A percentile compares a stretch with the other conserved stretches of the same genome.
Conservation (phyloP, 1,284 basidiomycete species). For the Cutaneotrichosporon mucoides region DNA sequence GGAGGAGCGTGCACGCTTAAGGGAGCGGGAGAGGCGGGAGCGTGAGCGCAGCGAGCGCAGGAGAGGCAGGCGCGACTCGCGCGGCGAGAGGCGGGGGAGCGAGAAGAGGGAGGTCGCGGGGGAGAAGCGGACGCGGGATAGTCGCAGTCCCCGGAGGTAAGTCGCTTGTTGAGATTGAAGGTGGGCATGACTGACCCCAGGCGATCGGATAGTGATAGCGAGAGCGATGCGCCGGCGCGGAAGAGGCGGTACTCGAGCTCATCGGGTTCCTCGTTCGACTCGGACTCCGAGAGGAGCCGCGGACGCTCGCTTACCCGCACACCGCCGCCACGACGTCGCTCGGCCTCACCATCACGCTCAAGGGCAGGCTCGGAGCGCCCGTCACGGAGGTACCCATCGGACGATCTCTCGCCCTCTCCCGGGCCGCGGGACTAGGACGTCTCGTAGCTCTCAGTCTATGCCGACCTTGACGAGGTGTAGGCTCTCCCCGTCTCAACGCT, state of each 20-base stretch:
- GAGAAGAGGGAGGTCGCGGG: not conserved
- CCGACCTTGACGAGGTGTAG: too few species aligned
- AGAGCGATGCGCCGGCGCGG: not conserved
- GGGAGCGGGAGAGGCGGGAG: constrained; percentile 15
- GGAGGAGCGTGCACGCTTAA: constrained; percentile 31
- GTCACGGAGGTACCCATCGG: not conserved
- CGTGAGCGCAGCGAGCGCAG: not conserved
- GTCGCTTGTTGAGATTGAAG: not conserved
- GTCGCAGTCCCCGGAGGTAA: not conserved
- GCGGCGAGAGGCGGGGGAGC: constrained; percentile 4
- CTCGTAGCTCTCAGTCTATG: not conserved
- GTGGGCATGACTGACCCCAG: too few species aligned
- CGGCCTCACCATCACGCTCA: not conserved
- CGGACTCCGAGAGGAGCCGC: not conserved
- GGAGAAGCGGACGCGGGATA: not conserved
- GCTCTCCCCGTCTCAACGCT: too few species aligned
- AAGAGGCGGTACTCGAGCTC: not conserved
- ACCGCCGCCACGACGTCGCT: too few species aligned
- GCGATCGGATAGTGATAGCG: not conserved
- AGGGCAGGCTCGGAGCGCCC: not conserved
- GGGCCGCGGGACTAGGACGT: not conserved
- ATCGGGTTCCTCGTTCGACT: not conserved
- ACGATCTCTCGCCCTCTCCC: not conserved
- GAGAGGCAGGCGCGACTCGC: not conserved
- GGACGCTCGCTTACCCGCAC: too few species aligned